phyloP scores from a whole-genome alignment of 2,329 filamentous ascomycete genomes.

The Pseudofabraea citricarpa region DNA sequence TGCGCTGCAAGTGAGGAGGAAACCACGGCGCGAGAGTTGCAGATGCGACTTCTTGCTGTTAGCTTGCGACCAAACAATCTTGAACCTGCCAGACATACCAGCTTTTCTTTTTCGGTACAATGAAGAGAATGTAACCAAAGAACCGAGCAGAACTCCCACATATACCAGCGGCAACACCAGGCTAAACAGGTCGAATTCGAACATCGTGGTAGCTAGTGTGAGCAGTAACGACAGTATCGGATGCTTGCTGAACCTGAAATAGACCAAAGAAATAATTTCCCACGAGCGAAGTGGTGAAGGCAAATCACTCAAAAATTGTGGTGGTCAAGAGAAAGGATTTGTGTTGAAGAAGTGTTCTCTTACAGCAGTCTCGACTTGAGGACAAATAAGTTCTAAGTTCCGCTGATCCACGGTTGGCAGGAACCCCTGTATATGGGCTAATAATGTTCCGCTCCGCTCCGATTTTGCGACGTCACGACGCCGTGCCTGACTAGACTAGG shows the following conservation, averaged over 20 bases:
- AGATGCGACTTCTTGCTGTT: conserved; percentile 55
- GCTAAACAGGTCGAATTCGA: conserved; percentile 69
- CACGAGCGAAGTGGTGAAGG: too few relatives aligned
- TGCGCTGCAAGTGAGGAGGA: conserved; percentile 80
- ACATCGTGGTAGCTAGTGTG: too few relatives aligned
- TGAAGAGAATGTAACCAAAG: conserved; percentile 85
- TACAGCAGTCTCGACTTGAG: not conserved
- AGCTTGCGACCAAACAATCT: conserved; percentile 14
- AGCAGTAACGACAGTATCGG: too few relatives aligned
- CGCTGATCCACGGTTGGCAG: too few relatives aligned
- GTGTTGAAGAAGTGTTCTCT: not conserved
- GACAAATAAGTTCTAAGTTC: conserved; percentile 5
- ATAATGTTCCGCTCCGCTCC: too few relatives aligned
- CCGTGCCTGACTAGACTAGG: too few relatives aligned
- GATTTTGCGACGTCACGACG: too few relatives aligned
- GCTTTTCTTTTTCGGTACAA: conserved; percentile 92
- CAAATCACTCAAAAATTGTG: too few relatives aligned
- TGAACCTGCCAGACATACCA: conserved; percentile 43
- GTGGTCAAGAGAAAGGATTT: too few relatives aligned
- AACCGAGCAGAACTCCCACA: conserved; percentile 79
- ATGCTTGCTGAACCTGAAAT: too few relatives aligned
- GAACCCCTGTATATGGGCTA: too few relatives aligned
- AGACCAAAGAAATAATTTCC: too few relatives aligned
- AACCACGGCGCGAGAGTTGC: conserved; percentile 94
- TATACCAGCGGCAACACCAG: conserved; percentile 87